These are phyloP conservation scores for Ogataea parapolymorpha DNA, from an alignment of 805 yeast species.

Conservation along the genomic window DNA sequence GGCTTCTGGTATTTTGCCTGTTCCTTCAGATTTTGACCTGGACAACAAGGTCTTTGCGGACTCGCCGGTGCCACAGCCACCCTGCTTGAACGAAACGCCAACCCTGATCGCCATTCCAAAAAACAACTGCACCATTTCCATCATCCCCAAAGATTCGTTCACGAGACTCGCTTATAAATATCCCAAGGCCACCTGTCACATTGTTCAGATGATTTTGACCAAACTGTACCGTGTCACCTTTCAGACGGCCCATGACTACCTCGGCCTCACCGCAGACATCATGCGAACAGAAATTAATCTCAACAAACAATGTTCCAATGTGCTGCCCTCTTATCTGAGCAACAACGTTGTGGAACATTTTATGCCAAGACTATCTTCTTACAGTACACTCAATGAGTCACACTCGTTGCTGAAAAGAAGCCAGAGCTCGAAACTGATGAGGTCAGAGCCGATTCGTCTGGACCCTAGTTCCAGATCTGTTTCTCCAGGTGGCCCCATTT, in stretches of 20 bases:
- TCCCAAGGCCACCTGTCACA: constrained; percentile 90
- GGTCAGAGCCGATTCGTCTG: constrained; percentile 4
- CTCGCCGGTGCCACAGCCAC: constrained; percentile 10
- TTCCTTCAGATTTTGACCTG: constrained; percentile 17
- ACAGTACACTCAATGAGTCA: constrained; percentile 6
- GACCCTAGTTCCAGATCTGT: constrained; percentile 1
- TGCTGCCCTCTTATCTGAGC: constrained; percentile 62
- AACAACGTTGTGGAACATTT: constrained; percentile 36
- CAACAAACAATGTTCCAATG: constrained; percentile 46
- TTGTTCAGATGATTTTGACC: constrained; percentile 87
- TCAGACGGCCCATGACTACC: constrained; percentile 82
- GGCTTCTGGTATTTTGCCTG: constrained; percentile 7
- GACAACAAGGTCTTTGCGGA: constrained; percentile 17
- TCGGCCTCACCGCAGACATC: constrained; percentile 81
- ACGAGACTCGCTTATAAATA: constrained; percentile 64
- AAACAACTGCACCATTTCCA: constrained; percentile 78
- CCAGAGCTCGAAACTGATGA: constrained; percentile 1
- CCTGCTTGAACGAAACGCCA: constrained; percentile 4
- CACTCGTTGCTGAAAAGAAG: constrained; percentile 4
- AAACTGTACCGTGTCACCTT: constrained; percentile 87
- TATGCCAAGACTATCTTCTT: constrained; percentile 6
- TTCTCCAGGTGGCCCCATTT: constrained; percentile 1
- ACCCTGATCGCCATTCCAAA: constrained; percentile 70
- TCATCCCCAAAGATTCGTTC: constrained; percentile 85
- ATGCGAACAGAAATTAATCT: constrained; percentile 69